Percentiles rank a stretch among this genome's conserved stretches.
Conservation (phyloP, 2,329 filamentous ascomycete species). For the Zymoseptoria tritici region DNA sequence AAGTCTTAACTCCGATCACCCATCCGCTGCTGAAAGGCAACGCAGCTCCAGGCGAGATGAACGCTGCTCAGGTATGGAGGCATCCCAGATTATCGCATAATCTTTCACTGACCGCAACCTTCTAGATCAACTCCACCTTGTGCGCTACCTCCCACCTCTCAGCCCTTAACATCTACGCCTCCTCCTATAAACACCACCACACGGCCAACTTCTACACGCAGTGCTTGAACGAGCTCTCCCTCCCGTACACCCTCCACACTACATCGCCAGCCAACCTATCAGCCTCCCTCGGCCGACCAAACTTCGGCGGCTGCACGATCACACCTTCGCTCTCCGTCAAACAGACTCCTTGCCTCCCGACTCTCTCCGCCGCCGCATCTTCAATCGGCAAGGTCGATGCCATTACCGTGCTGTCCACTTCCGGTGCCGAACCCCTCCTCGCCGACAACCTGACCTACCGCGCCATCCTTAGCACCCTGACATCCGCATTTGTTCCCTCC, state of each 20-base stretch:
- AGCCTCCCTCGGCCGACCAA: constrained; percentile 62
- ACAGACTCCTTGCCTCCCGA: constrained; percentile 51
- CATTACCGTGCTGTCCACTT: constrained; percentile 56
- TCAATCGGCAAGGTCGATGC: constrained; percentile 78
- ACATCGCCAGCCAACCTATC: neutral
- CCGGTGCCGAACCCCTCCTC: constrained; percentile 51
- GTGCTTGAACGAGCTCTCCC: constrained; percentile 54
- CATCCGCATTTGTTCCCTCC: constrained; percentile 72
- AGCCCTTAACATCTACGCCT: constrained; percentile 72
- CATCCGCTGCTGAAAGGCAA: constrained; percentile 78
- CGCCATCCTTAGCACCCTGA: constrained; percentile 73
- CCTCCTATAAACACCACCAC: constrained; percentile 52
- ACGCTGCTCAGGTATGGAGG: constrained; percentile 54
- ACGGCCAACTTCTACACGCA: constrained; percentile 75
- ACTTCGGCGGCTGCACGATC: constrained; percentile 76
- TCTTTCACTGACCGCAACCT: neutral
- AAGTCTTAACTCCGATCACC: constrained; percentile 80
- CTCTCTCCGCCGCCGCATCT: constrained; percentile 66
- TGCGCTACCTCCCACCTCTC: constrained; percentile 73
- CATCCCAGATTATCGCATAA: neutral
- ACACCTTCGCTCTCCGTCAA: constrained; percentile 58
- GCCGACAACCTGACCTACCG: constrained; percentile 83
- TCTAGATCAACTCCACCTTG: constrained; percentile 64
- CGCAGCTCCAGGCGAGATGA: constrained; percentile 77
- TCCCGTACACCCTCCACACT: constrained; percentile 57